Base-by-base conservation (phyloP, 177 flowering plant species). In the Vitis hybrid region DNA sequence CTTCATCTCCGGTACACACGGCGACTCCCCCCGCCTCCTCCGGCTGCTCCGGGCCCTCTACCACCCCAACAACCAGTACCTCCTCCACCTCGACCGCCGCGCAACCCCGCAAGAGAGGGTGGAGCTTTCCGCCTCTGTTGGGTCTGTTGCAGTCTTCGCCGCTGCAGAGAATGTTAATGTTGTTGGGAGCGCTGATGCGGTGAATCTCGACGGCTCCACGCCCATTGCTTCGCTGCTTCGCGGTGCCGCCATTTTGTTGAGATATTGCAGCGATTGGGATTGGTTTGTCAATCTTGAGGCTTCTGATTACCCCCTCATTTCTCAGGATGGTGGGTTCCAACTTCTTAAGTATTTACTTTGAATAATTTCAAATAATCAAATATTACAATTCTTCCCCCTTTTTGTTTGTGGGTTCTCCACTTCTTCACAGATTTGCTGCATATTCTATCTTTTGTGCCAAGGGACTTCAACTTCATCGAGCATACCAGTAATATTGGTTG, bases 241-340 rank as follows among this genome's bases (percentile, higher is more conserved):
- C 14, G 80, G 77, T 12, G 77, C 70, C 1, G 77, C 77, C 64
- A 63, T 71, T 62, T 53, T 78, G 73, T 19, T 78, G 69, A 59
- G 72, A 54, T 58, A 49, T 13, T 14, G 69, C 33, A 22, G 57
- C 33, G 72, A 73, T 52, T 78, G 80, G 80, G 77, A 78, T 53
- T 74, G 80, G 80, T 74, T 74, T 58, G 75, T 77, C 6, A 77
- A 77, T 71, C 77, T 77, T 24, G 80, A 53, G 8, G 71, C 77
- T 10, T 77, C 75, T 4, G 77, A 73, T 67, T 77, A 77, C 50
- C 80, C 77, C 15, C 64, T 78, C 44, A 63, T 74, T 54, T 51
- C 80, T 51, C 80, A 78, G 57, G 80, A 74, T 71, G 80, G 80
- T 78, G 24, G 20, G 62, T 19, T 59, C 18, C 18, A 10, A 10